Evolutionary conservation across 805 yeast genomes (phyloP).

Genomic region (Starmerella riodocensis): DNA sequence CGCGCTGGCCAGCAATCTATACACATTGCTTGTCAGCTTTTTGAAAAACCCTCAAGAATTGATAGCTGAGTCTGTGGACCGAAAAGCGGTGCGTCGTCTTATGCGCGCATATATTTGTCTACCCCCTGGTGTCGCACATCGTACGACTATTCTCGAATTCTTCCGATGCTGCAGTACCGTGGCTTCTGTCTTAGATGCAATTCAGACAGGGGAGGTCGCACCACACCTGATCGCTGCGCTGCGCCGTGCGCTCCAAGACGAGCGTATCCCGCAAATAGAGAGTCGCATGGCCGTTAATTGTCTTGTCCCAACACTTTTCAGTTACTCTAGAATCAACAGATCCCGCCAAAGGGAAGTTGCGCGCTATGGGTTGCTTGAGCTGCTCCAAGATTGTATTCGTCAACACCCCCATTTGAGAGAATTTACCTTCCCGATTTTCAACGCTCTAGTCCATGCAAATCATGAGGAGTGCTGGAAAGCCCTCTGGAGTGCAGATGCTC

Average conservation of each 20-base stretch:
- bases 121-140: conserved; percentile 24
- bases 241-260: conserved; percentile 16
- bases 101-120: conserved; percentile 22
- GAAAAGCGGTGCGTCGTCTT: conserved; percentile 28
- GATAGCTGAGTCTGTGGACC: conserved; percentile 22
- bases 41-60: conserved; percentile 35
- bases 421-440: conserved; percentile 39
- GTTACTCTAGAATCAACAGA: conserved; percentile 39
- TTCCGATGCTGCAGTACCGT: conserved; percentile 26
- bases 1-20: conserved; percentile 13
- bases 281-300: conserved; percentile 33
- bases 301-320: conserved; percentile 38
- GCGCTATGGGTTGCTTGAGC: conserved; percentile 36
- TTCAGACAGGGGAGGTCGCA: conserved; percentile 30
- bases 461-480: conserved; percentile 28
- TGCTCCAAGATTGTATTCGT: conserved; percentile 31
- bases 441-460: conserved; percentile 40
- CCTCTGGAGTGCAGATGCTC: conserved; percentile 31
- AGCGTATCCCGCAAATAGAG: neutral
- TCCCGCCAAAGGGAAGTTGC: conserved; percentile 36
- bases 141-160: conserved; percentile 34
- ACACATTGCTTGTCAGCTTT: conserved; percentile 23
- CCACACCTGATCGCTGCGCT: conserved; percentile 32
- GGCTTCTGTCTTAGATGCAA: conserved; percentile 21
- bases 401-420: conserved; percentile 37